A percentile compares a stretch with the other conserved stretches of the same genome.
phyloP scores from a whole-genome alignment of 306 rosid genomes.

The Betula pendula region DNA sequence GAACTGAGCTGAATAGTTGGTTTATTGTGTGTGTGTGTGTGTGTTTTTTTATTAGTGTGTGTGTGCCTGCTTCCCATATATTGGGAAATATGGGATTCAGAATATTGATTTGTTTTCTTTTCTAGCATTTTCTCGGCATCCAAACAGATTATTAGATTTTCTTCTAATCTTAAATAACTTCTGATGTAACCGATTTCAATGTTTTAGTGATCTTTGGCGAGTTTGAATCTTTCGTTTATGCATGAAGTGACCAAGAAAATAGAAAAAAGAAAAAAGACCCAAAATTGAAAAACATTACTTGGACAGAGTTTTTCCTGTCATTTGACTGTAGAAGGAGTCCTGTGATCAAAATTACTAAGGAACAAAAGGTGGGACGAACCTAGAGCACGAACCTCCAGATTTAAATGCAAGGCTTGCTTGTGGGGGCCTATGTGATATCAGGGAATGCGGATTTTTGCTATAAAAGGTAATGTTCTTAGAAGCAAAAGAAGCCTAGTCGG shows the following conservation, averaged over 20 bases:
- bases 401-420: conserved; percentile 12
- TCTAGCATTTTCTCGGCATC: conserved; percentile 10
- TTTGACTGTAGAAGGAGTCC: no score
- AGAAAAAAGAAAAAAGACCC: not conserved
- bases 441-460: conserved; percentile 10
- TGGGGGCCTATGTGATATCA: conserved; percentile 3
- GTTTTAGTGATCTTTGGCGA: not conserved
- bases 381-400: no score
- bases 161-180: not conserved
- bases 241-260: no score
- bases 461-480: not conserved
- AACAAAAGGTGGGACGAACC: no score
- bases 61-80: not conserved
- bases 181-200: not conserved
- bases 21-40: not conserved
- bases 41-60: not conserved
- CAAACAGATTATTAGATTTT: conserved; percentile 9
- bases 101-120: not conserved
- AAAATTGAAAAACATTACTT: not conserved
- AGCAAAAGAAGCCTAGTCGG: not conserved
- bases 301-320: no score
- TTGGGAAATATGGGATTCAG: not conserved
- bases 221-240: not conserved
- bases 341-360: not conserved
- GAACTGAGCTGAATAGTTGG: not conserved